Percentiles rank a stretch among this genome's conserved stretches.
These are phyloP conservation scores for Ceratobasidium theobromae DNA, from an alignment of 1,284 basidiomycete genomes.

Conservation along the genomic window DNA sequence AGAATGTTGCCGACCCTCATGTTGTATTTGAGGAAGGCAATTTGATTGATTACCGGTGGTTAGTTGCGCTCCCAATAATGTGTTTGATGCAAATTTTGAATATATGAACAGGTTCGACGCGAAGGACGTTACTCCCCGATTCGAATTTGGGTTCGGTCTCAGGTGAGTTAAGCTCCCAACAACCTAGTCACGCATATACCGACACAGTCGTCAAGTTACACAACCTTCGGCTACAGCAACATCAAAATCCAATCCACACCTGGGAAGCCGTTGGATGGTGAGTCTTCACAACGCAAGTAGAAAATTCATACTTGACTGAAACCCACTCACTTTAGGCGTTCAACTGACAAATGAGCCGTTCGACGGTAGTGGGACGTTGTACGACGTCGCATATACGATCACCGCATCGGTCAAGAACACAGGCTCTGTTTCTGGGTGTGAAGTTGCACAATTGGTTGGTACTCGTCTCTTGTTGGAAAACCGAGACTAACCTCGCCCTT, in stretches of 20 bases:
- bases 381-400: slow-evolving; percentile 31
- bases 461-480: neutral
- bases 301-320: neutral
- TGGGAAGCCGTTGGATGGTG: slow-evolving; percentile 12
- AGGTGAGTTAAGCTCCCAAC: slow-evolving; percentile 38
- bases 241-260: slow-evolving; percentile 38
- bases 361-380: slow-evolving; percentile 17
- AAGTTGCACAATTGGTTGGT: slow-evolving; percentile 25
- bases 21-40: slow-evolving; percentile 66
- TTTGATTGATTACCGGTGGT: slow-evolving; percentile 35
- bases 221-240: slow-evolving; percentile 50
- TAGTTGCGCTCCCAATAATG: neutral
- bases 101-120: neutral
- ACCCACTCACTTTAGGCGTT: neutral
- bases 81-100: neutral
- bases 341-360: slow-evolving; percentile 14
- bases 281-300: neutral
- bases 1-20: slow-evolving; percentile 35
- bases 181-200: neutral
- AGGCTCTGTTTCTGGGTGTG: slow-evolving; percentile 31
- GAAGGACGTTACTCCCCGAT: slow-evolving; percentile 43
- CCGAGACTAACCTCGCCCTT: neutral
- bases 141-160: slow-evolving; percentile 51
- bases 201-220: slow-evolving; percentile 42
- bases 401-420: slow-evolving; percentile 37